Conservation (phyloP, 192 early-diverging fungal species). For the Coemansia sp. region DNA sequence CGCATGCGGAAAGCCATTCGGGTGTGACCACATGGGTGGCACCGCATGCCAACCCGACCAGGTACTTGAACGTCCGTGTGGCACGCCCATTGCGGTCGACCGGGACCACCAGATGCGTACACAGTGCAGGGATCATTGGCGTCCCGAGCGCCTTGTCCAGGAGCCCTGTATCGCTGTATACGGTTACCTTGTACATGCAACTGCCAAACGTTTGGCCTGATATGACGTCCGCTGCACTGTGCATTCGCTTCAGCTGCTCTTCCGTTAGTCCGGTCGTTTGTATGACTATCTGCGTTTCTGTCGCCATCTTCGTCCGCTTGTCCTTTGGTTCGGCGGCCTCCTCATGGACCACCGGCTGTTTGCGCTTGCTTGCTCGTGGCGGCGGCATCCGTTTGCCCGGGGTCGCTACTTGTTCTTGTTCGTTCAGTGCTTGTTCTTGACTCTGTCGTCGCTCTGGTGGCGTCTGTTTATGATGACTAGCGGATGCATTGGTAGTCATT, state of each 20-base stretch:
- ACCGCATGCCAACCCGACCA: constrained; percentile 34
- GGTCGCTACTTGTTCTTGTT: neutral
- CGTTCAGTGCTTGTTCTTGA: constrained; percentile 5
- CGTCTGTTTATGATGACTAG: neutral
- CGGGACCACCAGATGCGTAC: constrained; percentile 43
- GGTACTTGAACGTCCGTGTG: constrained; percentile 52
- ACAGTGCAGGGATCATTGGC: neutral
- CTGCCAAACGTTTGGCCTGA: neutral
- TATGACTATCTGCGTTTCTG: neutral
- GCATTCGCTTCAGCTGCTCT: constrained; percentile 17
- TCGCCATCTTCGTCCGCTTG: neutral
- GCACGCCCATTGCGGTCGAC: constrained; percentile 13
- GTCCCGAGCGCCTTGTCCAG: neutral
- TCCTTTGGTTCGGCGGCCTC: neutral
- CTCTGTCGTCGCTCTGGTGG: neutral
- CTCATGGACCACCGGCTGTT: neutral
- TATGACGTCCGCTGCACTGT: constrained; percentile 12
- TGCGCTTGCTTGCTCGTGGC: neutral
- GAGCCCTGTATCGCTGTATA: neutral
- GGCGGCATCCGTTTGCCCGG: neutral
- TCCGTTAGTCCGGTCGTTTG: constrained; percentile 29
- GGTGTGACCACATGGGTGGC: constrained; percentile 24
- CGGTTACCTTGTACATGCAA: neutral
- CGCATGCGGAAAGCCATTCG: constrained; percentile 39
- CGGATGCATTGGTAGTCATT: no score